Base-by-base conservation (phyloP, 768 basidiomycete genomes). In the Russula compacta region DNA sequence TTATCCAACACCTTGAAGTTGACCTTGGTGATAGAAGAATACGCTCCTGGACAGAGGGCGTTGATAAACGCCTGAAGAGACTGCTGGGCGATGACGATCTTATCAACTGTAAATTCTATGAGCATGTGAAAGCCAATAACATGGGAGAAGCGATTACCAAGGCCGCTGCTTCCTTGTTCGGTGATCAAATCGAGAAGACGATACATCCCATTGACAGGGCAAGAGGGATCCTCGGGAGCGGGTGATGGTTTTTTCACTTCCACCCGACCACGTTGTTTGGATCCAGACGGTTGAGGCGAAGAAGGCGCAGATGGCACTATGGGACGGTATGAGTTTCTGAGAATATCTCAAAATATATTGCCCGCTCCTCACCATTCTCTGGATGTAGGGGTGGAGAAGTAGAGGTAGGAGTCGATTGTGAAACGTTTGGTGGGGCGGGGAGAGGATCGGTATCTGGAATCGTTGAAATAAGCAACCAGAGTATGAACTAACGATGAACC, bases 11-110 rank as follows among this genome's bases (percentile, higher is more conserved):
- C 68, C 47, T 75, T 75, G 69, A 86, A 85, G 63, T 85, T 75
- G 60, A 85, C 79, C 61, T 76, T 80, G 2, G 80, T 83, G 53
- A 83, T 71, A 0, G 81, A 80, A 1, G 66, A 61, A 65, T 83
- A 85, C 5, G 84, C 77, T 1, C 80, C 78, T 0, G 83, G 81
- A 43, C 66, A 73, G 9, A 83, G 49, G 17, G 67, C 67, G 53
- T 84, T 80, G 65, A 82, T 76, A 53, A 85, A 77, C 2, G 71
- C 63, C 60, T 72, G 71, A 12, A 85, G 70, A 3, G 81, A 78
- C 2, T 76, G 71, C 67, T 83, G 81, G 2, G 74, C 73, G 33
- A 86, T 85, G 68, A 85, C 79, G 36, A 85, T 77, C 67, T 86
- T 85, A 65, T 84, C 82, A 42, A 83, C 83, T 83, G 61, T 17